Evolutionary conservation across 768 basidiomycete genomes (phyloP).

Genomic region (Lactifluus volemus): DNA sequence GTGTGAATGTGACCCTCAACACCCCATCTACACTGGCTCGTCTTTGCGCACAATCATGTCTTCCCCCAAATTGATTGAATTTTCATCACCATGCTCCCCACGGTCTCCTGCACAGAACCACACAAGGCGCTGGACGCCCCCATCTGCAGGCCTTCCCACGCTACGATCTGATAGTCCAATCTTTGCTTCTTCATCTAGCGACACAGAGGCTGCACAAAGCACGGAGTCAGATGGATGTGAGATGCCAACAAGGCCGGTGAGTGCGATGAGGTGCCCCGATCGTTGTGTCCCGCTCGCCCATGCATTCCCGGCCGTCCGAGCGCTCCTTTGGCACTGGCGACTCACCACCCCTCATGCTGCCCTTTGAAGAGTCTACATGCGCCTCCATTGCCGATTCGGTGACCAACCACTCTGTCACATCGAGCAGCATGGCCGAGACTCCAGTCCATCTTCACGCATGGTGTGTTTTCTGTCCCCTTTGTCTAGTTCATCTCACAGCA

Average conservation of each 20-base stretch:
- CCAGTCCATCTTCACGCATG: too few species aligned
- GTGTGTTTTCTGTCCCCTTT: too few species aligned
- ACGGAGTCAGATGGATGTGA: slow-evolving; percentile 19
- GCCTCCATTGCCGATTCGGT: slow-evolving; percentile 33
- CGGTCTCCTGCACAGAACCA: slow-evolving; percentile 18
- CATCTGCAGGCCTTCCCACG: slow-evolving; percentile 10
- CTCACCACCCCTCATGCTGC: background rate
- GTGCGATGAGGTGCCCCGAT: slow-evolving; percentile 33
- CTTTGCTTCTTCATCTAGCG: slow-evolving; percentile 10
- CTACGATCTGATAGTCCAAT: slow-evolving; percentile 12
- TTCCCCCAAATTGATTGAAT: slow-evolving; percentile 49
- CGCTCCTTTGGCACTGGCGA: slow-evolving; percentile 4
- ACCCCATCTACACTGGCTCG: slow-evolving; percentile 13
- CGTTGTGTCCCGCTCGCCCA: slow-evolving; percentile 43
- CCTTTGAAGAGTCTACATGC: background rate
- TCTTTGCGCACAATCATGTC: slow-evolving; percentile 45
- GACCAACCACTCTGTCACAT: slow-evolving; percentile 54
- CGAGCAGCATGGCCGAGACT: slow-evolving; percentile 50
- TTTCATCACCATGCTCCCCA: background rate
- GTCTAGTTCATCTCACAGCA: too few species aligned
- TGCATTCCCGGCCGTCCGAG: slow-evolving; percentile 38
- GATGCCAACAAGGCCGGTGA: slow-evolving; percentile 22
- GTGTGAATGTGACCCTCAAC: slow-evolving; percentile 23
- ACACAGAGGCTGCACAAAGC: slow-evolving; percentile 24
- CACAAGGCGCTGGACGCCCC: slow-evolving; percentile 5